Evolutionary conservation across 495 filamentous ascomycete genomes (phyloP).

Genomic region (Aspergillus nidulans): DNA sequence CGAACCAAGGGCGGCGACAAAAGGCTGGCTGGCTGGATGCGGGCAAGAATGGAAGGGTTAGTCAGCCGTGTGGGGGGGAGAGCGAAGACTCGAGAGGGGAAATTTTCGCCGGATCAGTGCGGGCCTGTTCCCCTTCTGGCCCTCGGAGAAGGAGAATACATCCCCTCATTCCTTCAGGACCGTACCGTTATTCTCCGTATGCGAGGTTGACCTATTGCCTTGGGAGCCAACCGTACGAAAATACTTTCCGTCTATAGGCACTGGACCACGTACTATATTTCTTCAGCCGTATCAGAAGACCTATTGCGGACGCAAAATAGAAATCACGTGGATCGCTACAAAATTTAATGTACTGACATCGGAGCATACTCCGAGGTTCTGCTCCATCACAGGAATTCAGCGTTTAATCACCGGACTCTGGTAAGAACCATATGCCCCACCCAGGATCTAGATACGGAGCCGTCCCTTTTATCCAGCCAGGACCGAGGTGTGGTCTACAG

Average conservation of each 20-base stretch:
- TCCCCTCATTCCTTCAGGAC: constrained; percentile 11
- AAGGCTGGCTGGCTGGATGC: constrained; percentile 16
- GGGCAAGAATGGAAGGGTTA: constrained; percentile 5
- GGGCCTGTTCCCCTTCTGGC: constrained; percentile 3
- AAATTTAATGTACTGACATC: neutral
- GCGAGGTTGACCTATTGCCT: too few species aligned
- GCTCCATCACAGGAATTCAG: neutral
- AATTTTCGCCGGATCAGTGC: neutral
- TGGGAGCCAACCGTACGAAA: too few species aligned
- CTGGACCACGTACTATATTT: too few species aligned
- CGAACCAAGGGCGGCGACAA: neutral
- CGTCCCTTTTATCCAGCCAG: neutral
- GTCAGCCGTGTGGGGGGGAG: constrained; percentile 20
- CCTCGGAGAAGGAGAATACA: constrained; percentile 2
- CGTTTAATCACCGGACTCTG: neutral
- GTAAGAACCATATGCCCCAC: neutral
- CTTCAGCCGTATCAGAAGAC: too few species aligned
- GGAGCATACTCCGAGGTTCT: neutral
- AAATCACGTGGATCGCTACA: neutral
- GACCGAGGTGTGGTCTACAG: neutral
- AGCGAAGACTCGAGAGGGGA: too few species aligned
- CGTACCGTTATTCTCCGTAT: neutral
- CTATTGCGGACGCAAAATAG: neutral
- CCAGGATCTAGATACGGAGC: neutral
- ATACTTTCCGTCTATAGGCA: too few species aligned